phyloP scores from a whole-genome alignment of 495 filamentous ascomycete species.

The Talaromyces thailandensis region DNA sequence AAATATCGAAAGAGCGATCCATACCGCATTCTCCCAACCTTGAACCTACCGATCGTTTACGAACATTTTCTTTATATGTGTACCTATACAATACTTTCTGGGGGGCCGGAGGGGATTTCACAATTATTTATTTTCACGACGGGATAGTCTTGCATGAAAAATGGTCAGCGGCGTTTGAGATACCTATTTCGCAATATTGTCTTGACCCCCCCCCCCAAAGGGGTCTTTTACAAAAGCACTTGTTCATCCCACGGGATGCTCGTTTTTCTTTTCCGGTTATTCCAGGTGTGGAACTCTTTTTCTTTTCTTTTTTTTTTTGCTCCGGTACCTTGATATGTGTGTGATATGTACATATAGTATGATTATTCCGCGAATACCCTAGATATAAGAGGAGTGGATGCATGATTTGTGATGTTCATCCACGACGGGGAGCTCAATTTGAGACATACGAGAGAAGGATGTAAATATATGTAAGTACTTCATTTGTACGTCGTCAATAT shows the following conservation, averaged over 20 bases:
- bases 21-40: conserved; percentile 26
- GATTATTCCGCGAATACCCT: background rate
- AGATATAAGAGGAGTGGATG: background rate
- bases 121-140: background rate
- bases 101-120: background rate
- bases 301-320: background rate
- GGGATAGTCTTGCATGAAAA: background rate
- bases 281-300: background rate
- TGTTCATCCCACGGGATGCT: background rate
- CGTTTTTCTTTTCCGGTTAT: background rate
- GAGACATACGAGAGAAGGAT: too few species aligned
- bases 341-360: background rate
- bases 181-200: background rate
- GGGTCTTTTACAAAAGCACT: background rate
- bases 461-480: too few species aligned
- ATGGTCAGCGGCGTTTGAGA: background rate
- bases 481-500: background rate
- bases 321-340: background rate
- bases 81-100: background rate
- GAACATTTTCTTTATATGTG: background rate
- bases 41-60: background rate
- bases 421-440: too few species aligned
- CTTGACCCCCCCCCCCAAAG: background rate
- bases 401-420: background rate
- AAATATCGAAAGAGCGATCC: conserved; percentile 38